Percentiles rank a stretch among this genome's conserved stretches.
These are phyloP conservation scores for Pythium folliculosum DNA, from an alignment of 352 stramenopile species.

Conservation along the genomic window DNA sequence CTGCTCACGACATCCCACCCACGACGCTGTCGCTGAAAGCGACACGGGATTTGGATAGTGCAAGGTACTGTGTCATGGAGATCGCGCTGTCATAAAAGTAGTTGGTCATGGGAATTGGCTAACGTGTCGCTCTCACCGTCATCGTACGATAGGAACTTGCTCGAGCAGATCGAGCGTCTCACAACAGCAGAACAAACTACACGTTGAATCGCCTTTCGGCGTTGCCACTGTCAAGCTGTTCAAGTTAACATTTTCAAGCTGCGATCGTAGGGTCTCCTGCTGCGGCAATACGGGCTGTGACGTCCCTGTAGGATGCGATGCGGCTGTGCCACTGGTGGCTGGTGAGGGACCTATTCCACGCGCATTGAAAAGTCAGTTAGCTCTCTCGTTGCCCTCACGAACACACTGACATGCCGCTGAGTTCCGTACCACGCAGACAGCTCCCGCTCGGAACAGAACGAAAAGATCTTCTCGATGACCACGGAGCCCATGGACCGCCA, in stretches of 20 bases:
- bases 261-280: background rate
- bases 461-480: conserved; percentile 20
- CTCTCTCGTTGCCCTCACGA: background rate
- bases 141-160: conserved; percentile 12
- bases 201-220: background rate
- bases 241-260: background rate
- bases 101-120: background rate
- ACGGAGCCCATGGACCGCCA: conserved; percentile 25
- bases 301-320: conserved; percentile 9
- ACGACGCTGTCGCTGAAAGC: conserved; percentile 42
- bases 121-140: no score
- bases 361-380: no score
- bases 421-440: conserved; percentile 24
- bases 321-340: conserved; percentile 26
- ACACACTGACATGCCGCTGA: background rate
- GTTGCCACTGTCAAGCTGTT: background rate
- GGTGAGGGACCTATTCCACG: conserved; percentile 28
- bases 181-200: background rate
- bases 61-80: conserved; percentile 36
- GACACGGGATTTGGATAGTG: conserved; percentile 36
- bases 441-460: conserved; percentile 21
- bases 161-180: conserved; percentile 18
- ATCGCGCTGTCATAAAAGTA: no score
- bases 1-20: background rate
- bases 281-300: background rate